phyloP scores from a whole-genome alignment of 2,329 filamentous ascomycete species.

The Diaporthe australafricana region DNA sequence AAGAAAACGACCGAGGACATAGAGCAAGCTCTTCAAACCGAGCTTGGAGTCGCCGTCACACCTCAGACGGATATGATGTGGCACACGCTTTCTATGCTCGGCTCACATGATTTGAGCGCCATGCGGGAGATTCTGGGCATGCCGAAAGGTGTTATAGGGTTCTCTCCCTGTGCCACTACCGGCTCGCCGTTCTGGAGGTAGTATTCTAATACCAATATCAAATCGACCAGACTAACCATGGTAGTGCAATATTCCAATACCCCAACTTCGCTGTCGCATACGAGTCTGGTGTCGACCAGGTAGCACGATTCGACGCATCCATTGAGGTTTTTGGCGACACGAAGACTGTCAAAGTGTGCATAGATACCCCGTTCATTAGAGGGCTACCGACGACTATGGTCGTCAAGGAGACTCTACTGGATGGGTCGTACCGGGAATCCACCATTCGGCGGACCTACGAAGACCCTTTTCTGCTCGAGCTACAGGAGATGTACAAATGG shows the following conservation, averaged over 20 bases:
- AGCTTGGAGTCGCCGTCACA: conserved; percentile 5
- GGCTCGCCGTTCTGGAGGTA: conserved; percentile 16
- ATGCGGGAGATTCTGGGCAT: conserved; percentile 16
- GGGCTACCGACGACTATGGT: conserved; percentile 19
- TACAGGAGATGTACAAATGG: conserved; percentile 9
- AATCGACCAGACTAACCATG: background rate
- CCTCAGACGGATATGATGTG: background rate
- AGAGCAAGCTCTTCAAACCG: background rate
- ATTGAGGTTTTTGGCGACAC: conserved; percentile 16
- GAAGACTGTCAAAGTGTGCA: conserved; percentile 9
- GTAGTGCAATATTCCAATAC: conserved; percentile 19
- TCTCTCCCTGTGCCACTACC: conserved; percentile 8
- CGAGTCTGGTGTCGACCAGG: conserved; percentile 21
- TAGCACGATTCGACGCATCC: conserved; percentile 4
- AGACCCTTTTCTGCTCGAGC: conserved; percentile 3
- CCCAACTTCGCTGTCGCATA: conserved; percentile 20
- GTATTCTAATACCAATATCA: background rate
- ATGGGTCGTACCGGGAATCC: background rate
- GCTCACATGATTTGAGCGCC: conserved; percentile 10
- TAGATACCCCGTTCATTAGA: conserved; percentile 3
- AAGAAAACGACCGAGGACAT: background rate
- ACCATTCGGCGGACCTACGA: background rate
- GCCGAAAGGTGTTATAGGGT: conserved; percentile 8
- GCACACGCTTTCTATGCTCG: conserved; percentile 20
- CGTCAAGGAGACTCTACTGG: conserved; percentile 3